phyloP scores from a whole-genome alignment of 2,329 filamentous ascomycete genomes.

The Beauveria sp. region DNA sequence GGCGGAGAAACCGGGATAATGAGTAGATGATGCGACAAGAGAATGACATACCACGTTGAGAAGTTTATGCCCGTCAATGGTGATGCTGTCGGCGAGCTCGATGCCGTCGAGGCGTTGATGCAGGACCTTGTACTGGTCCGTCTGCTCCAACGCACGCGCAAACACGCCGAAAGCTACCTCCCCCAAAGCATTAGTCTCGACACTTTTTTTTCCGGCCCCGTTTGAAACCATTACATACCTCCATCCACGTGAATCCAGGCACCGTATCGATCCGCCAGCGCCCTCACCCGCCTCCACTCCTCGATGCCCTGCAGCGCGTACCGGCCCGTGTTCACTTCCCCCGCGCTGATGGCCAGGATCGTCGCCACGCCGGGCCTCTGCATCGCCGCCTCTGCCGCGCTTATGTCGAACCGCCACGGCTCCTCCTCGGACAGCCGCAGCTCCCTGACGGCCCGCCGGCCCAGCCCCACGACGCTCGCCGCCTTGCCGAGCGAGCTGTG shows the following conservation, averaged over 20 bases:
- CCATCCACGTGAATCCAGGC: constrained; percentile 90
- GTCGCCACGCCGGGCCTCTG: constrained; percentile 46
- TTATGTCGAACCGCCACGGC: constrained; percentile 64
- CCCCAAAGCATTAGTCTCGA: neutral
- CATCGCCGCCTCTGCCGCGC: constrained; percentile 54
- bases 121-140: constrained; percentile 46
- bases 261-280: constrained; percentile 61
- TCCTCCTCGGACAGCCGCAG: constrained; percentile 43
- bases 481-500: constrained; percentile 84
- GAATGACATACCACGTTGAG: constrained; percentile 63
- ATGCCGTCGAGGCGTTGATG: constrained; percentile 52
- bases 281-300: constrained; percentile 57
- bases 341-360: constrained; percentile 74
- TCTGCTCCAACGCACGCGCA: constrained; percentile 54
- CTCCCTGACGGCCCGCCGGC: constrained; percentile 58
- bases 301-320: constrained; percentile 56
- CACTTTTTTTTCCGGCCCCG: too few relatives aligned
- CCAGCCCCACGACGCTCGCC: constrained; percentile 73
- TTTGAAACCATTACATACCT: constrained; percentile 28
- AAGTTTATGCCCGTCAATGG: constrained; percentile 83
- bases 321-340: constrained; percentile 83
- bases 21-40: constrained; percentile 15
- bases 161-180: constrained; percentile 72
- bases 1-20: neutral
- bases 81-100: constrained; percentile 79